These are phyloP conservation scores for Talaromyces rugulosus DNA, from an alignment of 2,329 filamentous ascomycete species.

Conservation along the genomic window DNA sequence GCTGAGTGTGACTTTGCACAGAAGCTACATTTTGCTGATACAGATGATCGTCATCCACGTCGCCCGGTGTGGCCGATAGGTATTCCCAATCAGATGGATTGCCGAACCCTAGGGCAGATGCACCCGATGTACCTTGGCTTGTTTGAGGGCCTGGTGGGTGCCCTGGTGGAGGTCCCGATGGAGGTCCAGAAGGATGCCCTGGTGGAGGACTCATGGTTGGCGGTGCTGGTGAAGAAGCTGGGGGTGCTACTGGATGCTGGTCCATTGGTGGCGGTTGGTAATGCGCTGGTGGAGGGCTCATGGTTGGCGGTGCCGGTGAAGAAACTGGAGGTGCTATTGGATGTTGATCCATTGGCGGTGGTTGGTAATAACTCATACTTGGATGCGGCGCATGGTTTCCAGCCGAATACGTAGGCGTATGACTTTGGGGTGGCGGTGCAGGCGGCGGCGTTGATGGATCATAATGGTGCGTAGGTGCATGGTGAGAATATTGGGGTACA, in stretches of 20 bases:
- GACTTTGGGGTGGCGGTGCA: not conserved
- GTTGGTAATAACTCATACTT: conserved; percentile 7
- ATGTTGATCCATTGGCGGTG: not conserved
- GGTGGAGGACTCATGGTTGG: conserved; percentile 3
- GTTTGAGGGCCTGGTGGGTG: not conserved
- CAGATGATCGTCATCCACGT: conserved; percentile 30
- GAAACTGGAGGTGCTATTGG: not conserved
- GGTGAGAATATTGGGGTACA: conserved; percentile 28
- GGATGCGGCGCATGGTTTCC: conserved; percentile 1
- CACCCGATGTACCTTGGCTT: not conserved
- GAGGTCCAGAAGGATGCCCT: no score
- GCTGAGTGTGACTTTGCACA: not conserved
- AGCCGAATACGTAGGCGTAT: not conserved
- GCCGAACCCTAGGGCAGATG: conserved; percentile 38
- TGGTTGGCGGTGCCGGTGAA: not conserved
- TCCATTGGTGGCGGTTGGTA: conserved; percentile 1
- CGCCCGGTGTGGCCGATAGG: conserved; percentile 30
- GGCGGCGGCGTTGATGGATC: conserved; percentile 20
- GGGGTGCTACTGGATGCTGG: conserved; percentile 1
- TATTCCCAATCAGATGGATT: conserved; percentile 48
- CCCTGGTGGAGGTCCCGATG: not conserved
- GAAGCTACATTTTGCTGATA: not conserved
- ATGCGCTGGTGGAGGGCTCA: not conserved
- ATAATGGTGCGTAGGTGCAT: conserved; percentile 27
- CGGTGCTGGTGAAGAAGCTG: not conserved